Evolutionary conservation across 768 basidiomycete species (phyloP).

Genomic region (Mycena epipterygia): DNA sequence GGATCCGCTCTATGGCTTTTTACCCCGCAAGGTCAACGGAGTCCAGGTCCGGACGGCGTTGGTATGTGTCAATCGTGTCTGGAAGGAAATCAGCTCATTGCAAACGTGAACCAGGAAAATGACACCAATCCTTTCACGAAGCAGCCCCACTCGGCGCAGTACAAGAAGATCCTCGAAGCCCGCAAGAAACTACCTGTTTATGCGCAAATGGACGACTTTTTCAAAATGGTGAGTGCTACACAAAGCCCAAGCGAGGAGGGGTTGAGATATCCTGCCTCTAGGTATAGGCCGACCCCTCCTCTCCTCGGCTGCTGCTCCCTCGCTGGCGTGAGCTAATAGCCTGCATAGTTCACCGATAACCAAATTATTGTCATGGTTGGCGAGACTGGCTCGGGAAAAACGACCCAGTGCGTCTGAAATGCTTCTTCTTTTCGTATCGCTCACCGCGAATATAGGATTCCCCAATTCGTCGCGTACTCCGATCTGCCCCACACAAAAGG

Average conservation of each 20-base stretch:
- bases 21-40: conserved; percentile 77
- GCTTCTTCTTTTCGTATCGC: conserved; percentile 21
- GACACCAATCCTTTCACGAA: conserved; percentile 93
- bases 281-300: conserved; percentile 52
- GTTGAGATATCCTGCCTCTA: conserved; percentile 60
- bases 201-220: conserved; percentile 93
- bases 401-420: conserved; percentile 79
- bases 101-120: conserved; percentile 65
- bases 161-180: conserved; percentile 86
- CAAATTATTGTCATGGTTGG: conserved; percentile 94
- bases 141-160: conserved; percentile 78
- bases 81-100: not conserved
- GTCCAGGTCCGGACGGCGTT: conserved; percentile 77
- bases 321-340: conserved; percentile 42
- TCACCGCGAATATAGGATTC: conserved; percentile 72
- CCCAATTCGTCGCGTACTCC: conserved; percentile 95
- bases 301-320: conserved; percentile 38
- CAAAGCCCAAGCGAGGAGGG: conserved; percentile 51
- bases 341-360: conserved; percentile 73
- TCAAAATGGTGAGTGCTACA: conserved; percentile 78
- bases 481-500: conserved; percentile 92
- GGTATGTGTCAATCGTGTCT: conserved; percentile 58
- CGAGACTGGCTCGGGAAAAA: conserved; percentile 97
- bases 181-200: conserved; percentile 94
- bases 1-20: conserved; percentile 80